Base-by-base conservation (phyloP, 2,329 filamentous ascomycete genomes). In the Phialophora expanda region DNA sequence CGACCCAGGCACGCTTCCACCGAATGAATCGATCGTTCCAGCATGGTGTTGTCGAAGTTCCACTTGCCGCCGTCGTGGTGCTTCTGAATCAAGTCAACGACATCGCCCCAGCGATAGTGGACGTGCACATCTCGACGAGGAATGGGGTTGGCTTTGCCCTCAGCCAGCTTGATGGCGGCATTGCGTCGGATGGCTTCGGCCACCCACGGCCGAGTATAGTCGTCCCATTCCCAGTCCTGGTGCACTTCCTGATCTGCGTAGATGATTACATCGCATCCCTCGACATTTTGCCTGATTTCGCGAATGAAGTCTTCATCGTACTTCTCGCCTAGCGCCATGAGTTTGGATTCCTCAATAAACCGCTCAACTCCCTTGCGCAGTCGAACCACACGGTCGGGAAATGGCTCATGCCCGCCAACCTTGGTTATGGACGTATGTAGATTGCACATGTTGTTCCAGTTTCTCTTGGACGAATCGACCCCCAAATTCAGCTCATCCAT, bases 401-500 rank as follows among this genome's bases (percentile, higher is more conserved):
- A 56, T 17, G 53, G 53, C 28, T 56, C 53, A 3, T 56, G 53
- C n/a, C 53, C 53, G 20, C 53, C 53, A 32, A 56, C 26, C 53
- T 56, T 56, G 20, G 53, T 56, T 30, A 56, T 56, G 53, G 53
- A 30, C 9, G 53, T 56, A 11, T 56, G 53, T 14, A 56, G 9
- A 24, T 56, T 56, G 53, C 53, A 56, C 53, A 56, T 56, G 28
- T 56, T 56, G 53, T 56, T 56, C 53, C 53, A 56, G 7, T 56
- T 56, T 30, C 32, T 30, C 53, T 56, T 56, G 12, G 53, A 56
- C 17, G 32, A 56, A 22, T 56, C 53, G 26, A 56, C 28, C 1
- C 53, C 53, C 26, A 56, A 30, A 56, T 56, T 56, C 32, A 56
- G 28, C 53, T 56, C 53, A 32, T 56, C 53, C 53, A 56, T 56